Evolutionary conservation across 352 stramenopile species (phyloP), one percentile per base, ranked within the genome.

Genomic region (Lagenidium sp.): DNA sequence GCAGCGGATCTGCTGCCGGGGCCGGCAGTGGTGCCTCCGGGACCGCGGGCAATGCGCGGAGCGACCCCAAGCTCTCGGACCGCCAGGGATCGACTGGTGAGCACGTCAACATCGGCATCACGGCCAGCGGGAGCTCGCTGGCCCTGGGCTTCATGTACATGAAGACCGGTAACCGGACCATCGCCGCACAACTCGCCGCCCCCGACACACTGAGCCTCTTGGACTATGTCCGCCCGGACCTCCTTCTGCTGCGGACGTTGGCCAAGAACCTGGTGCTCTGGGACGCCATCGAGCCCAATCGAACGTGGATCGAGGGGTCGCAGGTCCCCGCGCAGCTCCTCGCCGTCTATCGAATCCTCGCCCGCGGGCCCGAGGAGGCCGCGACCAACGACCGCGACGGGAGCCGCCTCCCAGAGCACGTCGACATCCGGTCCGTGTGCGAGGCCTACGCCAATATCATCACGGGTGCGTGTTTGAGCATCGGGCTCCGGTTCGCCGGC

Each of bases 61-160:
- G 23, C 23, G n/a, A n/a, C n/a, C n/a, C n/a, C n/a, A n/a, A n/a
- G n/a, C n/a, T n/a, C n/a, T n/a, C n/a, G n/a, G n/a, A n/a, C n/a
- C n/a, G n/a, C n/a, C n/a, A n/a, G n/a, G n/a, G n/a, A n/a, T n/a
- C n/a, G n/a, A n/a, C n/a, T n/a, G 53, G 78, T 4, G 88, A 97
- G 31, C 85, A 92, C 31, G 83, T 99, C 10, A 99, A 99, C 46
- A 92, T 83, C 23, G 87, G 97, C 30, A 81, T 99, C 3, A 99
- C 96, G 25, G 87, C 94, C 15, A 85, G 89, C 19, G 94, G 85
- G 37, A 86, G 74, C 34, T 96, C 87, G 5, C 50, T 99, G 37
- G 95, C 95, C 7, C 65, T 99, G 18, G 94, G 83, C 12, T 85
- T 99, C 30, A 98, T 99, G 72, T 98, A 98, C 59, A 85, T 98